Conservation (phyloP, 108 stramenopile species). For the Stephanodiscus minutulus region DNA sequence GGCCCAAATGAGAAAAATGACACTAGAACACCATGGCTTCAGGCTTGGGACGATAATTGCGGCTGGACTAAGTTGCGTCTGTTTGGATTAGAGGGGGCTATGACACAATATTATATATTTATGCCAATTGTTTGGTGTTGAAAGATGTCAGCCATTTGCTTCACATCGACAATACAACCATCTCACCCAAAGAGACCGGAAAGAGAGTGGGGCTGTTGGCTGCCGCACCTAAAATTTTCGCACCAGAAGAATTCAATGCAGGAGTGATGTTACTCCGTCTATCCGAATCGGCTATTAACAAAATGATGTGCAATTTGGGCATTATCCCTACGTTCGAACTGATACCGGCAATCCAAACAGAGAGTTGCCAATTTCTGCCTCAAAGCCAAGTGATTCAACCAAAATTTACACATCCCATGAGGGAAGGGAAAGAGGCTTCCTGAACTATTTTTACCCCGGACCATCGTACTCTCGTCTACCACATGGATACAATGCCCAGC, state of each 20-base stretch:
- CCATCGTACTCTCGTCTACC: constrained; percentile 66
- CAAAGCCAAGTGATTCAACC: constrained; percentile 8
- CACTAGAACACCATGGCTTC: constrained; percentile 11
- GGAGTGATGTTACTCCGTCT: constrained; percentile 90
- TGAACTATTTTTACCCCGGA: constrained; percentile 78
- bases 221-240: constrained; percentile 86
- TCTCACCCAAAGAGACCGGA: constrained; percentile 1
- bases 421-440: constrained; percentile 89
- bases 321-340: too few species aligned
- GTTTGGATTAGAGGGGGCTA: constrained; percentile 68
- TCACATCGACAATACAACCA: constrained; percentile 32
- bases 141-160: constrained; percentile 67
- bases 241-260: constrained; percentile 88
- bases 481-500: constrained; percentile 85
- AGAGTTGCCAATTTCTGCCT: constrained; percentile 1
- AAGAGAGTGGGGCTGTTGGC: constrained; percentile 71
- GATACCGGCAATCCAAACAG: constrained; percentile 3
- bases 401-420: constrained; percentile 60
- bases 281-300: constrained; percentile 45
- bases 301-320: constrained; percentile 40
- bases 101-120: constrained; percentile 80
- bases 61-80: constrained; percentile 63
- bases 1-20: constrained; percentile 18
- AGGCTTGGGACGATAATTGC: constrained; percentile 49
- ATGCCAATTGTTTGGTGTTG: constrained; percentile 75